Base-by-base conservation (phyloP, 306 rosid genomes). In the cucumber (Cucumis sativus) region DNA sequence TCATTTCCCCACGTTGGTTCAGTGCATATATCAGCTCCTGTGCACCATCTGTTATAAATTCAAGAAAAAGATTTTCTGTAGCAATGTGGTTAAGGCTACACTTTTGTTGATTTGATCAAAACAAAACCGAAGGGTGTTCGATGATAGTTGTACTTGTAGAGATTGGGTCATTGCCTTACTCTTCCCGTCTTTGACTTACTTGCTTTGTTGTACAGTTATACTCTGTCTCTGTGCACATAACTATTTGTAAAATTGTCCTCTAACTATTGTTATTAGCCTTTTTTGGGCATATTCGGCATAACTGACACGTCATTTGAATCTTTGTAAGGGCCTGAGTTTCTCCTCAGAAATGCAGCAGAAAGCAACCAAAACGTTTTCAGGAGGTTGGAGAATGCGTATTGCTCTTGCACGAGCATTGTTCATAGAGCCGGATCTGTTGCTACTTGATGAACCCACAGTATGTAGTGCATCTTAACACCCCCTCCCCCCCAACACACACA, bases 321-420 rank as follows among this genome's bases (percentile, higher is more conserved):
- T 17, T 79, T 80, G 84, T 66, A 90, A 95, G 99, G 99, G 99
- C 81, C 85, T 95, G 76, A 95, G 99, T 86, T 95, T 95, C 88
- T 30, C 98, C 67, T 74, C 93, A 37, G 99, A 95, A 78, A 95
- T 95, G 99, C 97, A 92, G 84, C 85, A 76, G 83, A 89, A 82
- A 72, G 85, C 99, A 59, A 95, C 99, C 43, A 95, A 95, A 84
- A 77, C 96, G 6, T 95, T 95, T 84, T 95, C 99, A 79, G 99
- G 99, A 79, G 99, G 99, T 78, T 95, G 99, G 99, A 81, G 97
- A 84, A 95, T 95, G 99, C 89, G 99, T 60, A 95, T 95, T 86
- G 99, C 99, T 73, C 97, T 95, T 83, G 99, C 99, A 17, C 96
- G 99, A 83, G 98, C 99, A 63, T 82, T 95, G 77, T 95, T 95